phyloP scores from a whole-genome alignment of 2,329 filamentous ascomycete genomes.

The Botryosphaeria dothidea region DNA sequence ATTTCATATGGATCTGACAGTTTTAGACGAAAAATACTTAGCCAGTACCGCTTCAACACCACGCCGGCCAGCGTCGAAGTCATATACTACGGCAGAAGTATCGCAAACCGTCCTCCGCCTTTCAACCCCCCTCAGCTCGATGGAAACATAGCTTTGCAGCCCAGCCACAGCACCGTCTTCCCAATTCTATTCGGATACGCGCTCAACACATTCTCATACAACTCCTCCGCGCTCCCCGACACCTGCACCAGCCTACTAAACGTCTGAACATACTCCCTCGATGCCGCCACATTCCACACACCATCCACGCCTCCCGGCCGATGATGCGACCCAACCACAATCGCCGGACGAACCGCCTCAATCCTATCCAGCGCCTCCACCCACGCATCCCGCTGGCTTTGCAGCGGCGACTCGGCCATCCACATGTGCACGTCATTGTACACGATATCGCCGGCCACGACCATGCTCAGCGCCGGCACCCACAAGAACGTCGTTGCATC shows the following conservation, averaged over 20 bases:
- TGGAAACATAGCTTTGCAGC: not conserved
- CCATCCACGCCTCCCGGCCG: conserved; percentile 32
- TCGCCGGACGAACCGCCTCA: conserved; percentile 30
- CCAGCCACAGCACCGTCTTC: conserved; percentile 13
- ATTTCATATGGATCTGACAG: too few species aligned
- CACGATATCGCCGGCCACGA: conserved; percentile 41
- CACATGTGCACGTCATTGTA: conserved; percentile 41
- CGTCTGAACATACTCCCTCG: conserved; percentile 31
- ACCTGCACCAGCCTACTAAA: conserved; percentile 1
- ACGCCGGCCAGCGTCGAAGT: too few species aligned
- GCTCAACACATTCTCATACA: conserved; percentile 20
- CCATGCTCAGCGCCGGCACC: conserved; percentile 36
- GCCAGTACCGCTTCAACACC: too few species aligned
- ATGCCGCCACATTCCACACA: conserved; percentile 26
- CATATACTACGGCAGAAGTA: too few species aligned
- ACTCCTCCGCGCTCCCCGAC: conserved; percentile 19
- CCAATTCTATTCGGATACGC: conserved; percentile 23
- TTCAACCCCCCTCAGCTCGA: too few species aligned
- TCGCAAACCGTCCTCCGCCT: too few species aligned
- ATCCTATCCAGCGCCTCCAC: conserved; percentile 34
- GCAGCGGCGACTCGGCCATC: conserved; percentile 36
- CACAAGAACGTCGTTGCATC: conserved; percentile 37
- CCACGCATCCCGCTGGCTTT: conserved; percentile 34
- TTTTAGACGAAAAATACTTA: too few species aligned
- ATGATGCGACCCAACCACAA: conserved; percentile 36